Base-by-base conservation (phyloP, 441 rosid genomes). In the Bruguiera hainesii region DNA sequence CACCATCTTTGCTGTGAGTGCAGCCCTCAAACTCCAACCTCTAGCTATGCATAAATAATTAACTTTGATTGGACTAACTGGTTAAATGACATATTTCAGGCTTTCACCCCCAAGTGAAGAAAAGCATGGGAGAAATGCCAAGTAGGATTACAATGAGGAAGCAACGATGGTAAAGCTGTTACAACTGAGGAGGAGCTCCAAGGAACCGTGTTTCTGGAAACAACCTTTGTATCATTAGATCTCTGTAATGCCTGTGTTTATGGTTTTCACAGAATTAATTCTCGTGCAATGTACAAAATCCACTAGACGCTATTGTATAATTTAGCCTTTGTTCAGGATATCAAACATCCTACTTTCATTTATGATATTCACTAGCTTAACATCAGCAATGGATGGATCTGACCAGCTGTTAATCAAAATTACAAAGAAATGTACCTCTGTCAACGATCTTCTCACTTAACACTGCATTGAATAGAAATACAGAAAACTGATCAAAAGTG, bases 81-180 rank as follows among this genome's bases (percentile, higher is more conserved):
- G 5, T 42, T 4, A 48, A 16, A 19, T 72, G 49, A 13, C 51
- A 55, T 33, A 9, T 73, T 73, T 68, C 84, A 93, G 96, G 94
- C 96, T 67, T 90, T 93, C 80, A 83, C 89, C 59, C 96, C 96
- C 49, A 93, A 93, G 88, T 93, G 84, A 88, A 77, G 67, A 53
- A 35, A 35, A 15, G 66, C 0, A 39, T 61, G 57, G 65, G 51
- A 23, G 69, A 29, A 13, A 39, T 8, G 55, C 28, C 48, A 10
- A 37, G 46, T 3, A 42, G 0, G 48, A 42, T 42, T 42, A 10
- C 46, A 37, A 37, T 10, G 30, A 28, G 28, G 42, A 20, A 56
- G 59, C 55, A 50, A 56, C 20, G 33, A 33, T 23, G 68, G 60
- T 50, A 49, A 49, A 64, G 48, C 48, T 26, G 31, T 28, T 56